phyloP scores from a whole-genome alignment of 2,329 filamentous ascomycete species.

The Ascochyta rabiei region DNA sequence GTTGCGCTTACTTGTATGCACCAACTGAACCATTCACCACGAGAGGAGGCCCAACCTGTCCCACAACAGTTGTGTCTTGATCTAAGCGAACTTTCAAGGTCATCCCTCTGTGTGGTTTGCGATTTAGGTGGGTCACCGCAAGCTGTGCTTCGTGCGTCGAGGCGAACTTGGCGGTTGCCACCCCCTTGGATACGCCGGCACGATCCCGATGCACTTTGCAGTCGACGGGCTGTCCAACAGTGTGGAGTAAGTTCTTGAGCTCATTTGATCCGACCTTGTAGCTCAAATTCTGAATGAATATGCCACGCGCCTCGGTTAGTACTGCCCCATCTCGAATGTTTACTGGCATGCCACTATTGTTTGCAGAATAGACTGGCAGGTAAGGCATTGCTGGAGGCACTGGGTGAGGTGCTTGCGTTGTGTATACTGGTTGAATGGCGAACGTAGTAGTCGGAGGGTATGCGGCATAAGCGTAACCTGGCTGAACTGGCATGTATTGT shows the following conservation, averaged over 20 bases:
- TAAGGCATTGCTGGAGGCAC: conserved; percentile 14
- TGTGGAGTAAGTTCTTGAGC: conserved; percentile 34
- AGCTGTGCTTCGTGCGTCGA: conserved; percentile 39
- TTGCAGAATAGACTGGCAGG: conserved; percentile 39
- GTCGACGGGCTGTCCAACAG: conserved; percentile 32
- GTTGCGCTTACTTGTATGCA: conserved; percentile 12
- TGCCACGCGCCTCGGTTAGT: conserved; percentile 46
- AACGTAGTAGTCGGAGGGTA: conserved; percentile 32
- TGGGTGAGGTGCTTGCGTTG: conserved; percentile 24
- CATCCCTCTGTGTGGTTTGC: conserved; percentile 38
- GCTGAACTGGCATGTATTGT: conserved; percentile 26
- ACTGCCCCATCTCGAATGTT: conserved; percentile 46
- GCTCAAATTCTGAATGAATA: conserved; percentile 44
- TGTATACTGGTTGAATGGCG: conserved; percentile 23
- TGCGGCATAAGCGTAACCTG: conserved; percentile 30
- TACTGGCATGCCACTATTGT: conserved; percentile 42
- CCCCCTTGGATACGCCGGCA: conserved; percentile 38
- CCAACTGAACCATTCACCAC: conserved; percentile 16
- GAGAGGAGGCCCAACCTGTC: conserved; percentile 32
- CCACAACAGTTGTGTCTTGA: conserved; percentile 42
- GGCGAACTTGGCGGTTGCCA: conserved; percentile 41
- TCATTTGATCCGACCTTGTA: conserved; percentile 35
- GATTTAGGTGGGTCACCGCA: conserved; percentile 37
- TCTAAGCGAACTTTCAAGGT: conserved; percentile 43
- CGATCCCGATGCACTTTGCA: conserved; percentile 34